A percentile compares a stretch with the other conserved stretches of the same genome.
Evolutionary conservation across 75 land plant genomes (phyloP).

Genomic region (Pinus albicaulis): DNA sequence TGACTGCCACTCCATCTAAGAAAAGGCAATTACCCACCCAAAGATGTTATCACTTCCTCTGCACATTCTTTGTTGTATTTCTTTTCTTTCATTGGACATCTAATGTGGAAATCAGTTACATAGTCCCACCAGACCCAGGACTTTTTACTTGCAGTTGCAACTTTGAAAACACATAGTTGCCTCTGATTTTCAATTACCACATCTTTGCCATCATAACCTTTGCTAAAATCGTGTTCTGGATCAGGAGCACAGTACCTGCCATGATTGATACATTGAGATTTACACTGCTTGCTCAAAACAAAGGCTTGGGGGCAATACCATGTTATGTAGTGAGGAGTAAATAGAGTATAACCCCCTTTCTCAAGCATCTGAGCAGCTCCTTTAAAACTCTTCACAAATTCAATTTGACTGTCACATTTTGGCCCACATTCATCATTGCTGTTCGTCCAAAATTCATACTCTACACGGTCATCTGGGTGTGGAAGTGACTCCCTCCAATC

Average conservation of each 20-base stretch:
- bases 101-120: conserved; percentile 61
- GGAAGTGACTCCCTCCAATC: conserved; percentile 73
- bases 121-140: conserved; percentile 74
- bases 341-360: conserved; percentile 47
- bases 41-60: conserved; percentile 43
- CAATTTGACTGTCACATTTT: conserved; percentile 53
- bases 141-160: conserved; percentile 35
- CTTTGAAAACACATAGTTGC: conserved; percentile 49
- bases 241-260: conserved; percentile 67
- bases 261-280: conserved; percentile 60
- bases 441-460: conserved; percentile 72
- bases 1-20: neutral
- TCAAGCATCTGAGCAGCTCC: conserved; percentile 58
- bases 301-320: conserved; percentile 65
- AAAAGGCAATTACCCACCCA: conserved; percentile 22
- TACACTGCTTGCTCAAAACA: conserved; percentile 55
- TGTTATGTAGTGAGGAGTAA: conserved; percentile 63
- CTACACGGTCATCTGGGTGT: conserved; percentile 68
- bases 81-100: conserved; percentile 68
- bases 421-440: conserved; percentile 70
- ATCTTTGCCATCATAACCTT: conserved; percentile 65
- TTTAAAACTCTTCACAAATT: conserved; percentile 52
- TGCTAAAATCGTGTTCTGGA: conserved; percentile 58
- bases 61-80: conserved; percentile 56
- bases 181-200: conserved; percentile 55